phyloP scores from a whole-genome alignment of 805 yeast genomes.

The Saccharomycopsis javanensis region DNA sequence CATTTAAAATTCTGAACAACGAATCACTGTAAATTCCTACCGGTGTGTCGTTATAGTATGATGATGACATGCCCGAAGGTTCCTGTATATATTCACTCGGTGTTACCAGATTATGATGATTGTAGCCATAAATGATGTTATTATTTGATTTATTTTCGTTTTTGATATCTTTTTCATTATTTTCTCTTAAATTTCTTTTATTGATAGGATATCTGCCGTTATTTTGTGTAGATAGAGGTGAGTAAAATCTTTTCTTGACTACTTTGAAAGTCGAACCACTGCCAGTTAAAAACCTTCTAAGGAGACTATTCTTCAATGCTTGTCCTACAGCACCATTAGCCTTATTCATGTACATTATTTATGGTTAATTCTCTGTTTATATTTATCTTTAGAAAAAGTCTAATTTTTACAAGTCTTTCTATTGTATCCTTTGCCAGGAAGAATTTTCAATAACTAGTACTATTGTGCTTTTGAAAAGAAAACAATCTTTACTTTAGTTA shows the following conservation, averaged over 20 bases:
- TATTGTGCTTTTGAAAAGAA: too few species aligned
- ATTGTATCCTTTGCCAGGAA: too few species aligned
- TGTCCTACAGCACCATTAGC: too few species aligned
- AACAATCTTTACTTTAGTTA: too few species aligned
- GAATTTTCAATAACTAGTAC: too few species aligned
- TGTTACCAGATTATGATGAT: background rate
- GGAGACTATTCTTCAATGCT: too few species aligned
- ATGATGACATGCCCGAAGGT: background rate
- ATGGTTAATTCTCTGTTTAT: too few species aligned
- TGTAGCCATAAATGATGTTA: background rate
- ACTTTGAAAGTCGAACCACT: too few species aligned
- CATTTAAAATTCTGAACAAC: constrained; percentile 40
- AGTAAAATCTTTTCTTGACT: background rate
- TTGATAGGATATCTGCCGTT: background rate
- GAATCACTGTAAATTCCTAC: constrained; percentile 3
- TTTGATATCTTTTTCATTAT: background rate
- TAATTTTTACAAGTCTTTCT: too few species aligned
- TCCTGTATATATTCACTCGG: background rate
- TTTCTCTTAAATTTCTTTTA: background rate
- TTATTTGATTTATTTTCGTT: background rate
- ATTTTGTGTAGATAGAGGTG: background rate
- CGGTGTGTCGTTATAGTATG: background rate
- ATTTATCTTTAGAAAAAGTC: too few species aligned
- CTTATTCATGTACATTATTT: too few species aligned
- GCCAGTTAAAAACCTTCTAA: too few species aligned